These are phyloP conservation scores for Tetrahymena thermophila DNA, from an alignment of 73 alveolate species.

Conservation along the genomic window DNA sequence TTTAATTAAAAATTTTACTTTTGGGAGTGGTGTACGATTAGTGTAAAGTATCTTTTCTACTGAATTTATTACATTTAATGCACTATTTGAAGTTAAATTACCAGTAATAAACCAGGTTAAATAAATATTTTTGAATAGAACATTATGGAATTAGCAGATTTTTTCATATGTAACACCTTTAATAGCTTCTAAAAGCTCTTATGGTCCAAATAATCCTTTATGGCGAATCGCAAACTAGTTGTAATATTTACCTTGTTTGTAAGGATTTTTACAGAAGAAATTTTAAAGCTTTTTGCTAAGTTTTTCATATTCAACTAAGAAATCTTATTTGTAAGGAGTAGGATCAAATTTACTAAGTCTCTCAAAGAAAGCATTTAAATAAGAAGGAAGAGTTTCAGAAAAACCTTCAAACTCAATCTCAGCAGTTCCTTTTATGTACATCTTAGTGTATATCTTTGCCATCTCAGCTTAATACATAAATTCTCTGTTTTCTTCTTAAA, in stretches of 20 bases:
- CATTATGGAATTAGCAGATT: constrained; percentile 5
- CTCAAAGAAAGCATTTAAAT: background rate
- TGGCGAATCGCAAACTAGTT: background rate
- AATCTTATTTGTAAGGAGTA: background rate
- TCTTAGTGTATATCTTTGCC: background rate
- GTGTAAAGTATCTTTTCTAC: background rate
- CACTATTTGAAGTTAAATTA: constrained; percentile 9
- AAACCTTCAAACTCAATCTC: background rate
- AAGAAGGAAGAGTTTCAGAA: background rate
- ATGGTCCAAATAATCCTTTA: background rate
- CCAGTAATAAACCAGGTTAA: constrained; percentile 28
- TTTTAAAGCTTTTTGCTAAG: background rate
- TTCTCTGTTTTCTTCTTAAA: background rate
- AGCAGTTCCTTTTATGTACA: background rate
- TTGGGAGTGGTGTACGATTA: background rate
- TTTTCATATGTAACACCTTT: constrained; percentile 7
- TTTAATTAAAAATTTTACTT: background rate
- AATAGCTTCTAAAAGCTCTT: background rate
- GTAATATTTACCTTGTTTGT: background rate
- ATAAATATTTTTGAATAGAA: constrained; percentile 12
- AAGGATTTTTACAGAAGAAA: background rate
- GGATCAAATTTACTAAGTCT: background rate
- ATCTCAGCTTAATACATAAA: background rate
- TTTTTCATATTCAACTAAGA: background rate
- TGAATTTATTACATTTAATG: background rate